phyloP scores from a whole-genome alignment of 441 rosid genomes.

The Geranium incanum region DNA sequence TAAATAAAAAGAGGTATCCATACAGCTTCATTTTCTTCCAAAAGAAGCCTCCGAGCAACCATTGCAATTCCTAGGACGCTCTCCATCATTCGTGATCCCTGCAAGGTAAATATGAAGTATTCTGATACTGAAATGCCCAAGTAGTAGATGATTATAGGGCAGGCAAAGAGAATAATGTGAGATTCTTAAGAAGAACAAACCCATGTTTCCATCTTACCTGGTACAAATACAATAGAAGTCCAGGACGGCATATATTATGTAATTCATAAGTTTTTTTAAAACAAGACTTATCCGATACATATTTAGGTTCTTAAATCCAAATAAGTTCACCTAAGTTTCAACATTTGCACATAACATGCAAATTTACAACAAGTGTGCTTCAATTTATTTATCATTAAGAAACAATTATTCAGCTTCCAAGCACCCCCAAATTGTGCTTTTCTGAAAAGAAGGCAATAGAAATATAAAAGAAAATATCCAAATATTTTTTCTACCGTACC shows the following conservation, averaged over 20 bases:
- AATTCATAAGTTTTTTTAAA: conserved; percentile 1
- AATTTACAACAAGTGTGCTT: background rate
- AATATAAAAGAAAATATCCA: background rate
- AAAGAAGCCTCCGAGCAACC: conserved; percentile 77
- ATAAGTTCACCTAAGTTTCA: background rate
- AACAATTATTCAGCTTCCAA: conserved; percentile 9
- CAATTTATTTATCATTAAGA: background rate
- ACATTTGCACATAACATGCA: background rate
- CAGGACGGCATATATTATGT: background rate
- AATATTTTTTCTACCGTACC: conserved; percentile 3
- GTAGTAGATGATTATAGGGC: conserved; percentile 4
- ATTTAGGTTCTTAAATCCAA: background rate
- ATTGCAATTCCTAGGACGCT: conserved; percentile 74
- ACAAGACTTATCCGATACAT: background rate
- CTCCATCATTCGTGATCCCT: conserved; percentile 71
- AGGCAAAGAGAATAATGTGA: conserved; percentile 1
- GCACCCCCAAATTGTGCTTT: background rate
- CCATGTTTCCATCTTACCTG: background rate
- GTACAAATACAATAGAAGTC: background rate
- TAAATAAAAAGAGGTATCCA: conserved; percentile 18
- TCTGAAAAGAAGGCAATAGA: background rate
- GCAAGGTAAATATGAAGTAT: conserved; percentile 23
- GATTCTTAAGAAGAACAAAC: background rate
- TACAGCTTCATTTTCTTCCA: conserved; percentile 88
- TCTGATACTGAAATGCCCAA: conserved; percentile 15